Evolutionary conservation across 768 basidiomycete species (phyloP), one percentile per base, ranked within the genome.

Genomic region (Amanita inopinata): DNA sequence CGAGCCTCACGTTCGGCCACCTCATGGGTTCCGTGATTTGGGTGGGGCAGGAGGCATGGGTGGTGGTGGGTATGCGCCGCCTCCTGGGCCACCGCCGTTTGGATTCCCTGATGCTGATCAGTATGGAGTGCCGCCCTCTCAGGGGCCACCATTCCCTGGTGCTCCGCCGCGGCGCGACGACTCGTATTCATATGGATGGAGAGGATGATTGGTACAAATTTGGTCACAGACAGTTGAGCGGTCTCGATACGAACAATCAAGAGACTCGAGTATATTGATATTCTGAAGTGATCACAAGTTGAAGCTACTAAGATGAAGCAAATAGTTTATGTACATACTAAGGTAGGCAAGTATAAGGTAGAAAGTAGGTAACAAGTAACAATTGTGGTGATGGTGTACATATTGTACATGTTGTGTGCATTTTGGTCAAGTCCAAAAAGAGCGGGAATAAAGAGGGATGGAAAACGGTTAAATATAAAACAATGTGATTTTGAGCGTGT

Each of bases 91-190:
- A 22, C 10, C 27, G 11, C 59, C 59, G 0, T 64, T 60, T 34
- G 53, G 49, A 11, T 71, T 70, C 55, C 70, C 70, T 20, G 61
- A 58, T 31, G 57, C 59, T 4, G 58, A 57, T 31, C 52, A 53
- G 12, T 62, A 60, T 46, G 57, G 58, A 30, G 55, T 46, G 48
- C 47, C 50, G 20, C 49, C 47, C 12, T 40, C 49, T 22, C 50
- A 49, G 25, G 48, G 50, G 33, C 33, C 46, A 18, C 41, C 40
- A 39, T 61, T 61, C 37, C 63, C 62, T 49, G 59, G 58, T 23
- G 46, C 51, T 1, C 52, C 47, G 24, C 47, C 50, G 27, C 47
- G 45, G 27, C 50, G 47, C 19, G 45, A 45, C 42, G 25, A 35
- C 23, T 43, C 48, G 10, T 46, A 49, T 25, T 32, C 42, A 24